Evolutionary conservation across 177 flowering plant genomes (phyloP).

Genomic region (Vitis hybrid): DNA sequence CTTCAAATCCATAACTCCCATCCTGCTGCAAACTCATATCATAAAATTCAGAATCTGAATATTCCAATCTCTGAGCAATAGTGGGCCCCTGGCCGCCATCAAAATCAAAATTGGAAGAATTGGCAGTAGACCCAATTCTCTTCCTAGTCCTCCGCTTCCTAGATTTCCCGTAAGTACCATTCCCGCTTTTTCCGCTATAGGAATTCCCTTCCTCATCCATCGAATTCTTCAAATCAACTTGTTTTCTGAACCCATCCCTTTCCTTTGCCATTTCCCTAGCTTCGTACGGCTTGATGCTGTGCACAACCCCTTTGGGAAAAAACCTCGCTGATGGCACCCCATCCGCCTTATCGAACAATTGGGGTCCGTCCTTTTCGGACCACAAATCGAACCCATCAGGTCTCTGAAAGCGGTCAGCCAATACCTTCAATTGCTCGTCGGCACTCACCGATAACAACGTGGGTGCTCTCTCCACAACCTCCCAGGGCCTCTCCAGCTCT

Average conservation of each 20-base stretch:
- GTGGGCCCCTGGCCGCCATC: no score
- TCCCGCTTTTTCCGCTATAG: no score
- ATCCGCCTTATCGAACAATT: conserved; percentile 51
- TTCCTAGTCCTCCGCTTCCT: no score
- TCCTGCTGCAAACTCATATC: conserved; percentile 53
- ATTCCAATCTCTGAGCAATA: no score
- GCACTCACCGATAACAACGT: conserved; percentile 71
- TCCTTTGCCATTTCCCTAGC: neutral
- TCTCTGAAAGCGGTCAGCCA: conserved; percentile 83
- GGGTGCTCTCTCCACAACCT: conserved; percentile 67
- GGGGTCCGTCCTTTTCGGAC: conserved; percentile 84
- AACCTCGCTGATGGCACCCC: conserved; percentile 67
- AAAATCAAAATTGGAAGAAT: no score
- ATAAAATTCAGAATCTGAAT: conserved; percentile 24
- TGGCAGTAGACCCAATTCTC: no score
- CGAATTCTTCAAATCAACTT: no score
- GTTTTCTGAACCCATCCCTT: neutral
- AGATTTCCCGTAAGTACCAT: no score
- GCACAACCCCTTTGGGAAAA: conserved; percentile 89
- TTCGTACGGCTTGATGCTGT: conserved; percentile 64
- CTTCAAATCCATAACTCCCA: conserved; percentile 45
- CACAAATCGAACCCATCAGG: conserved; percentile 91
- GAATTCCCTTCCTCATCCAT: no score
- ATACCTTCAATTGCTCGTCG: conserved; percentile 81
- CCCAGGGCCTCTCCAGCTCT: conserved; percentile 92